These are phyloP conservation scores for Pholiota conissans DNA, from an alignment of 768 basidiomycete genomes.

Conservation along the genomic window DNA sequence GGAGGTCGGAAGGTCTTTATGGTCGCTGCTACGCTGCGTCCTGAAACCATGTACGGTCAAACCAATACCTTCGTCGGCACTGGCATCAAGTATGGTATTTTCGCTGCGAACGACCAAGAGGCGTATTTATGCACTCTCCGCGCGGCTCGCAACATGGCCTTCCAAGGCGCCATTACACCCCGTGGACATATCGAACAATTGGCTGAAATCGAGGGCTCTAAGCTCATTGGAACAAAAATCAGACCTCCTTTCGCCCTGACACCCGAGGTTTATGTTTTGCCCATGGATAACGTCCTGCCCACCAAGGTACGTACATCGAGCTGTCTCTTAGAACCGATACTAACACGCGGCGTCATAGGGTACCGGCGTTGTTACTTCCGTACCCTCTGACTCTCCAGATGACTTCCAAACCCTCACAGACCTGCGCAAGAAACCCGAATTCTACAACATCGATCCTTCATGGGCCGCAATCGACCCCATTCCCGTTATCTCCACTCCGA, in stretches of 20 bases:
- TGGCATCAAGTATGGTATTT: conserved; percentile 88
- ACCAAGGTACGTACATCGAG: conserved; percentile 59
- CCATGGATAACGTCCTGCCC: conserved; percentile 98
- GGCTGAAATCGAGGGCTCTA: conserved; percentile 74
- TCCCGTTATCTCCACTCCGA: conserved; percentile 83
- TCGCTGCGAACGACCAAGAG: conserved; percentile 82
- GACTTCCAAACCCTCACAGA: conserved; percentile 90
- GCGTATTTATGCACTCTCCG: conserved; percentile 89
- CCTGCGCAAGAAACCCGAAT: conserved; percentile 93
- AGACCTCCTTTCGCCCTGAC: conserved; percentile 66
- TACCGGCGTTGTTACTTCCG: conserved; percentile 97
- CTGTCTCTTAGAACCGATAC: too few species aligned
- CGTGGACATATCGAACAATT: conserved; percentile 76
- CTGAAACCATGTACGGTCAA: conserved; percentile 98
- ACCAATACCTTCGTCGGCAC: conserved; percentile 97
- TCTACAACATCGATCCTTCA: conserved; percentile 88
- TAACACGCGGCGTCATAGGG: too few species aligned
- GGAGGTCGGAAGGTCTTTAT: conserved; percentile 83
- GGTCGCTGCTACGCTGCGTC: conserved; percentile 94
- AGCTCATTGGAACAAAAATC: conserved; percentile 86
- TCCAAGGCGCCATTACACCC: conserved; percentile 79
- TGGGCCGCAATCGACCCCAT: conserved; percentile 88
- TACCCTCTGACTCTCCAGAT: conserved; percentile 97
- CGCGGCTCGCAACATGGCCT: conserved; percentile 96
- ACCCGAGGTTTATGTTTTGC: conserved; percentile 60